A percentile compares a stretch with the other conserved stretches of the same genome.
phyloP scores from a whole-genome alignment of 2,329 filamentous ascomycete genomes.

The Trichoderma arundinaceum region DNA sequence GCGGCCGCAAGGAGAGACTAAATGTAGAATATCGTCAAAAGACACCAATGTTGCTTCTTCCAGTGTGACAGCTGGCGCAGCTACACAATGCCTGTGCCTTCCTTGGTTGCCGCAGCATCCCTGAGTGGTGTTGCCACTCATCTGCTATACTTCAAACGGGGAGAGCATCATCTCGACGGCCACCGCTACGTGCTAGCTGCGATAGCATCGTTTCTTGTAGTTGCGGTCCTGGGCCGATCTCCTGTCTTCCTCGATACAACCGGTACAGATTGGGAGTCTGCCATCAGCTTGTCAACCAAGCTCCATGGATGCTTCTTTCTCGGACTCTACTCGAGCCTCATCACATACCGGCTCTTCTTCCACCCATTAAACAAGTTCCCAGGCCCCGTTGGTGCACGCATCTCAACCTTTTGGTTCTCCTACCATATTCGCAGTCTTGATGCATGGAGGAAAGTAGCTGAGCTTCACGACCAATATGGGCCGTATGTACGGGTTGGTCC shows the following conservation, averaged over 20 bases:
- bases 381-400: background rate
- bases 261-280: background rate
- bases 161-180: background rate
- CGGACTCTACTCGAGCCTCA: background rate
- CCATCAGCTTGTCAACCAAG: background rate
- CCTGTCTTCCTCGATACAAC: background rate
- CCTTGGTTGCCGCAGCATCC: background rate
- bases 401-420: background rate
- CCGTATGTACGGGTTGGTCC: constrained; percentile 5
- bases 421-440: background rate
- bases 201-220: background rate
- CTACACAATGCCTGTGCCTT: background rate
- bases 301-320: background rate
- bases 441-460: background rate
- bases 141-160: background rate
- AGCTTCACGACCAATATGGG: background rate
- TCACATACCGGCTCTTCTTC: constrained; percentile 9
- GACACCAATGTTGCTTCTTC: no score
- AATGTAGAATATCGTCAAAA: no score
- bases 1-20: background rate
- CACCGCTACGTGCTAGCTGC: background rate
- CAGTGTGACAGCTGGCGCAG: background rate
- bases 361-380: background rate
- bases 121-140: background rate
- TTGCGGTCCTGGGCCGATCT: background rate